Evolutionary conservation across 2,329 filamentous ascomycete species (phyloP).

Genomic region (Knufia petricola): DNA sequence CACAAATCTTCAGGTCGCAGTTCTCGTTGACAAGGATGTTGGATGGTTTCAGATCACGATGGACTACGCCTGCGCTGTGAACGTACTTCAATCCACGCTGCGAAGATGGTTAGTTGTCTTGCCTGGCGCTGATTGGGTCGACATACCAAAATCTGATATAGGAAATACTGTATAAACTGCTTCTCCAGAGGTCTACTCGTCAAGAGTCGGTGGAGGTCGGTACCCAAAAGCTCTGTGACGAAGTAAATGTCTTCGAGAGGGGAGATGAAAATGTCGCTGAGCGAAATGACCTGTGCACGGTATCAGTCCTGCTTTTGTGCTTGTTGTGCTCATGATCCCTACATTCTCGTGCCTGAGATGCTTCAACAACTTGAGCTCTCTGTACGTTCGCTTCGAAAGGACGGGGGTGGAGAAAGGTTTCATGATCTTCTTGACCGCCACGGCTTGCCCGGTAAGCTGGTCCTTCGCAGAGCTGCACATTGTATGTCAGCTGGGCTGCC

Average conservation of each 20-base stretch:
- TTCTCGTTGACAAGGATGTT: conserved; percentile 99
- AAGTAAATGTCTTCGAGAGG: conserved; percentile 98
- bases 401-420: conserved; percentile 99
- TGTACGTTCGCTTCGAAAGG: conserved; percentile 92
- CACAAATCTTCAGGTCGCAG: conserved; percentile 98
- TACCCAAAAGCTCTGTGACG: conserved; percentile 93
- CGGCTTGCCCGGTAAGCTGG: conserved; percentile 91
- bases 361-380: conserved; percentile 94
- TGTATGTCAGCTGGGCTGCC: not conserved
- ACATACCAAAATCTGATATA: conserved; percentile 94
- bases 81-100: conserved; percentile 98
- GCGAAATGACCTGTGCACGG: conserved; percentile 68
- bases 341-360: conserved; percentile 96
- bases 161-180: conserved; percentile 99
- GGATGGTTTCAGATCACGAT: conserved; percentile 94
- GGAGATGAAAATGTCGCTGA: conserved; percentile 99
- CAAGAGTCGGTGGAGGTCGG: conserved; percentile 87
- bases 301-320: conserved; percentile 16
- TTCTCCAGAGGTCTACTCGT: conserved; percentile 95
- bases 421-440: conserved; percentile 99
- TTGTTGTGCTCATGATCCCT: conserved; percentile 19
- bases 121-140: conserved; percentile 7
- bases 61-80: conserved; percentile 94
- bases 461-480: conserved; percentile 78
- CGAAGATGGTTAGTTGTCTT: conserved; percentile 6